These are phyloP conservation scores for Pulveroboletus sp. DNA, from an alignment of 768 basidiomycete species.

Conservation along the genomic window DNA sequence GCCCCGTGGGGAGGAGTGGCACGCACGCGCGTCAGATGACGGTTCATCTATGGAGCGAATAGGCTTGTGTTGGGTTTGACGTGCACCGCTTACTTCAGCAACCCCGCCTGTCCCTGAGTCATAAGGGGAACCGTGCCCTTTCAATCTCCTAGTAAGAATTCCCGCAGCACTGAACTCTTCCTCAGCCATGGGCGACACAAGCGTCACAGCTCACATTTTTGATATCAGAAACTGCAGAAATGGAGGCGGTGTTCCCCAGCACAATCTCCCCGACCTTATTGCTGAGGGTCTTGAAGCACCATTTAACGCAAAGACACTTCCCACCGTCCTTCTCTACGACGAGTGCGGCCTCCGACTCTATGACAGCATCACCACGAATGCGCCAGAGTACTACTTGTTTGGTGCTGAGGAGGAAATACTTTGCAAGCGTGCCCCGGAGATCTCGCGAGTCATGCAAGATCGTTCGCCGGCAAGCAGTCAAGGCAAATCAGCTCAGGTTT, in stretches of 20 bases:
- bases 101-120: not conserved
- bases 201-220: slow-evolving; percentile 15
- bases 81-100: slow-evolving; percentile 15
- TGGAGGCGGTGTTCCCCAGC: not conserved
- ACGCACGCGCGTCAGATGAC: too few relatives aligned
- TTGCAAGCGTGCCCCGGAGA: slow-evolving; percentile 63
- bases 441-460: slow-evolving; percentile 67
- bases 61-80: too few relatives aligned
- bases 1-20: not conserved
- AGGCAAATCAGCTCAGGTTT: slow-evolving; percentile 44
- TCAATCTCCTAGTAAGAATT: not conserved
- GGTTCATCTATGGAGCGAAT: too few relatives aligned
- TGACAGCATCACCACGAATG: slow-evolving; percentile 77
- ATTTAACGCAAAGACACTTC: slow-evolving; percentile 55
- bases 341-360: slow-evolving; percentile 81
- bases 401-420: slow-evolving; percentile 83
- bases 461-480: slow-evolving; percentile 13
- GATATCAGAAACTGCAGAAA: slow-evolving; percentile 19
- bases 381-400: slow-evolving; percentile 87
- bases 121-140: not conserved
- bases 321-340: slow-evolving; percentile 83
- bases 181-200: slow-evolving; percentile 19
- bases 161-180: not conserved
- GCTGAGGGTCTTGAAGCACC: slow-evolving; percentile 52
- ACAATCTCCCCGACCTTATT: slow-evolving; percentile 44